Evolutionary conservation across 2,329 filamentous ascomycete species (phyloP).

Genomic region (Trichoderma afroharzianum): DNA sequence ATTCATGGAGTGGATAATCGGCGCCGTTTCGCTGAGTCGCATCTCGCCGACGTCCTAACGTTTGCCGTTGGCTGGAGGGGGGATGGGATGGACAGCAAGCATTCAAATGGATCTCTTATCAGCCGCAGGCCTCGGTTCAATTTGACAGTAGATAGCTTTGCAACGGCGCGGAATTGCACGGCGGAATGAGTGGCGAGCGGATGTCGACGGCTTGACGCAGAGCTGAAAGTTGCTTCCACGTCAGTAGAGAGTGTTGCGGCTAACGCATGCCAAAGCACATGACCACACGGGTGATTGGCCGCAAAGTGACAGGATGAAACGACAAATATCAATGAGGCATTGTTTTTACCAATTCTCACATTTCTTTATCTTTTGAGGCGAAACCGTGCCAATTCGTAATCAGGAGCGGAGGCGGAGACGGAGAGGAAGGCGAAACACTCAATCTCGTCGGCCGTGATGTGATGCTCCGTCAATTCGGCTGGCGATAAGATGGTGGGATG

Average conservation of each 20-base stretch:
- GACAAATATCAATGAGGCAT: neutral
- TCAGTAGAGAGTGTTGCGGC: neutral
- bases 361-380: neutral
- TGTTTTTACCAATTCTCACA: neutral
- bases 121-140: neutral
- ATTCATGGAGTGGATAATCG: neutral
- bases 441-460: neutral
- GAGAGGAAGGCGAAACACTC: neutral
- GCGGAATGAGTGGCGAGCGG: neutral
- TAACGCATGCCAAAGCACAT: constrained; percentile 1
- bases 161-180: neutral
- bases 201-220: neutral
- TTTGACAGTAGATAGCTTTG: neutral
- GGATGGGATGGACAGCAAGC: neutral
- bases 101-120: neutral
- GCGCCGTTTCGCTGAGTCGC: neutral
- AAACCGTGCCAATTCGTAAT: neutral
- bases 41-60: constrained; percentile 8
- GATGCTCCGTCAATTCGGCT: neutral
- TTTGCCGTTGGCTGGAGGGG: neutral
- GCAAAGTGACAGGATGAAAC: neutral
- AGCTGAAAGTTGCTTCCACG: neutral
- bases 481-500: neutral
- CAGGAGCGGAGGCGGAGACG: neutral
- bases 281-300: neutral